Conservation (phyloP, 2,329 filamentous ascomycete species). For the Paraphoma sp. region DNA sequence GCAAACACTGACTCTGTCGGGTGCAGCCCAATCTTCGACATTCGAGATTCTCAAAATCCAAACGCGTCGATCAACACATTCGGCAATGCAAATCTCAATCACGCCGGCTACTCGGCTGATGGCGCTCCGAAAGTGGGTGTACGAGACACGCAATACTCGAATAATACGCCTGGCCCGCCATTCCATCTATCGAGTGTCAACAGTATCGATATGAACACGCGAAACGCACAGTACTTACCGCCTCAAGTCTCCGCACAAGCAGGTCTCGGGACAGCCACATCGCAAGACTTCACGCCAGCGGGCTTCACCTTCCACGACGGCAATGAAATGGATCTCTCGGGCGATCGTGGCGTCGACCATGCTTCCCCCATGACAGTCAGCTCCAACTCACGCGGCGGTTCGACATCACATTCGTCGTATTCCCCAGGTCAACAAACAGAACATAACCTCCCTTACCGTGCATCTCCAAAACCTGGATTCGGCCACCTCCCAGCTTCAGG, state of each 20-base stretch:
- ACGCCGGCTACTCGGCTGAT: not conserved
- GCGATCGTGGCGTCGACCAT: conserved; percentile 35
- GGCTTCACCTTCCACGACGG: conserved; percentile 24
- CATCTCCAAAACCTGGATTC: conserved; percentile 29
- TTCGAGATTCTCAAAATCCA: conserved; percentile 40
- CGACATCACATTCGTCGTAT: conserved; percentile 46
- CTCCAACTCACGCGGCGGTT: conserved; percentile 38
- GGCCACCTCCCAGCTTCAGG: not conserved
- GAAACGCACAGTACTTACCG: conserved; percentile 18
- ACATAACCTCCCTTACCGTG: conserved; percentile 36
- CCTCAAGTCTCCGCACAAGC: conserved; percentile 5
- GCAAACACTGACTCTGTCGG: conserved; percentile 33
- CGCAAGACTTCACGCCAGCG: conserved; percentile 9
- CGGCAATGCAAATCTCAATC: conserved; percentile 16
- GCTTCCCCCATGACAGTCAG: conserved; percentile 43
- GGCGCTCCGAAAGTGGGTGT: not conserved
- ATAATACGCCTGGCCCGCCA: conserved; percentile 21
- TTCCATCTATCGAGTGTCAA: conserved; percentile 30
- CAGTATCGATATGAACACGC: conserved; percentile 31
- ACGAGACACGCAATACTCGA: conserved; percentile 16
- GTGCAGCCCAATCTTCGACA: conserved; percentile 44
- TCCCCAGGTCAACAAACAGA: conserved; percentile 37
- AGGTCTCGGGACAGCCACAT: conserved; percentile 1
- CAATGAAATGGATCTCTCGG: conserved; percentile 47
- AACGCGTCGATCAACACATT: conserved; percentile 37